These are phyloP conservation scores for Boletus subcaerulescens DNA, from an alignment of 768 basidiomycete species.

Conservation along the genomic window DNA sequence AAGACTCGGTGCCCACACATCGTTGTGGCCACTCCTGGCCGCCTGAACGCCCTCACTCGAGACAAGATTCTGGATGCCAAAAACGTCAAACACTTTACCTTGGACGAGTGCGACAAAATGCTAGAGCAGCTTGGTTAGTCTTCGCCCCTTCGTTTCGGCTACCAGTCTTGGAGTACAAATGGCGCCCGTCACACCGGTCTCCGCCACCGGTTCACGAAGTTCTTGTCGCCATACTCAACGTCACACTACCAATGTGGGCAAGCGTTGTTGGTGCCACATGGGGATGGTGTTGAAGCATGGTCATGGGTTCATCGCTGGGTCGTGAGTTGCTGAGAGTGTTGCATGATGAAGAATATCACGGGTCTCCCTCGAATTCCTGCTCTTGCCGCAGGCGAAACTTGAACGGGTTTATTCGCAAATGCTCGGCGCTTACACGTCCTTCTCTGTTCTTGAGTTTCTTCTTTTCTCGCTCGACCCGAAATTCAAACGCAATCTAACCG, in stretches of 20 bases:
- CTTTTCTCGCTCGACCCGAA: constrained; percentile 49
- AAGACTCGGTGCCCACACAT: constrained; percentile 98
- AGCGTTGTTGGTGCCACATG: constrained; percentile 38
- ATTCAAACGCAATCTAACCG: constrained; percentile 60
- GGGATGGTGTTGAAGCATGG: constrained; percentile 39
- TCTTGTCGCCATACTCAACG: constrained; percentile 39
- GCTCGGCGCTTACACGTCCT: constrained; percentile 12
- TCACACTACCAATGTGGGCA: constrained; percentile 40
- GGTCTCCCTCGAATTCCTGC: constrained; percentile 33
- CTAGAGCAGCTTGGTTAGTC: constrained; percentile 99
- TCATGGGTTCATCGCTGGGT: constrained; percentile 34
- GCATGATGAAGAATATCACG: constrained; percentile 36
- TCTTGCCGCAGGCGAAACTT: constrained; percentile 25
- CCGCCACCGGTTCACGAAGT: constrained; percentile 29
- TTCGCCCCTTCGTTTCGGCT: constrained; percentile 62
- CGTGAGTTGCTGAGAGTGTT: constrained; percentile 38
- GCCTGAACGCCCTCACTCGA: constrained; percentile 90
- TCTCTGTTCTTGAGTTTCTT: constrained; percentile 44
- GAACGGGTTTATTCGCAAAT: constrained; percentile 11
- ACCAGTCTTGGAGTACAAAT: constrained; percentile 39
- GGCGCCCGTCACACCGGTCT: constrained; percentile 40
- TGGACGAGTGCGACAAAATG: constrained; percentile 99
- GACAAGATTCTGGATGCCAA: constrained; percentile 95
- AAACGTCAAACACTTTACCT: constrained; percentile 97
- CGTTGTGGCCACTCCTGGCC: constrained; percentile 96